These are phyloP conservation scores for Orychophragmus violaceus DNA, from an alignment of 345 rosid genomes.

Conservation along the genomic window DNA sequence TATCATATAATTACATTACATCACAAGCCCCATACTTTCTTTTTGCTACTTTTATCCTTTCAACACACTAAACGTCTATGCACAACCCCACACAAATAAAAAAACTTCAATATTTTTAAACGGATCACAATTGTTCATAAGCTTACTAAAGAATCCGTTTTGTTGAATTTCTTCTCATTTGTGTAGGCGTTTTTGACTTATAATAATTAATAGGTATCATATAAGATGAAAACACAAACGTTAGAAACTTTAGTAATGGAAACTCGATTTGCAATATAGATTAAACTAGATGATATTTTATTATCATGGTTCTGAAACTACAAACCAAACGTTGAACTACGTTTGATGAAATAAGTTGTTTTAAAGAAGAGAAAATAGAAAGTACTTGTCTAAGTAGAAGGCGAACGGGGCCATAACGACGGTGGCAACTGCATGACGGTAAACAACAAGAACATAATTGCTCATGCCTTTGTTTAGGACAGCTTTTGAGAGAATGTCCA, in stretches of 20 bases:
- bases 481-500: constrained; percentile 77
- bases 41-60: constrained; percentile 5
- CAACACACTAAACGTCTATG: neutral
- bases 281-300: neutral
- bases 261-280: neutral
- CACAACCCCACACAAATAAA: neutral
- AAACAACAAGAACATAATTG: constrained; percentile 72
- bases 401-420: constrained; percentile 75
- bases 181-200: too few relatives aligned
- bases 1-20: constrained; percentile 30
- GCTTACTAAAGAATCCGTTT: too few relatives aligned
- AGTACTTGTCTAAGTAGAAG: constrained; percentile 51
- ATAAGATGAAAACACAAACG: neutral
- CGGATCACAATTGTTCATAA: too few relatives aligned
- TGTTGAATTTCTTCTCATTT: too few relatives aligned
- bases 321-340: neutral
- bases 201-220: neutral
- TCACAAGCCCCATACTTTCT: constrained; percentile 10
- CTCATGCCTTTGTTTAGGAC: constrained; percentile 83
- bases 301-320: neutral
- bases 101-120: too few relatives aligned
- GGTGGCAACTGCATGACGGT: constrained; percentile 79
- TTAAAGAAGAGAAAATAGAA: neutral
- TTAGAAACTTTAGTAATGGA: neutral
- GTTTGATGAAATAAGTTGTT: neutral